Conservation (phyloP, 2,329 filamentous ascomycete genomes). For the Monilinia fructicola region DNA sequence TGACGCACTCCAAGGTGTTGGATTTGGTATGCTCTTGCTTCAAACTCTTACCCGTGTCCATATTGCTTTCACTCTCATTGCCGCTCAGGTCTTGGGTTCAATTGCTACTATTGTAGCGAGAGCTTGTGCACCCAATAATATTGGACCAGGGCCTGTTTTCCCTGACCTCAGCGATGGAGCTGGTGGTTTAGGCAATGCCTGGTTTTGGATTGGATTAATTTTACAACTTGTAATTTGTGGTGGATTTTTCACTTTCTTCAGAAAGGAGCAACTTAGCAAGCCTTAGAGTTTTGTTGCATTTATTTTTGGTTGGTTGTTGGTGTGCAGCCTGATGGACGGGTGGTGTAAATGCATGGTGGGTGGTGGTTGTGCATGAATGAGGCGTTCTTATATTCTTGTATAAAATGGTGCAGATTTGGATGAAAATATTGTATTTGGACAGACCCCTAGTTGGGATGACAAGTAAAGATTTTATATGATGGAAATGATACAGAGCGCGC, state of each 20-base stretch:
- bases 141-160: constrained; percentile 61
- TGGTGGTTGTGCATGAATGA: constrained; percentile 8
- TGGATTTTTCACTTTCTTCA: constrained; percentile 56
- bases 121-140: constrained; percentile 58
- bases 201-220: constrained; percentile 52
- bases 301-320: constrained; percentile 5
- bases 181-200: constrained; percentile 13
- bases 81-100: constrained; percentile 61
- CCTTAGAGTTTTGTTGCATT: constrained; percentile 40
- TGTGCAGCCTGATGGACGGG: not conserved
- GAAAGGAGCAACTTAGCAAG: constrained; percentile 58
- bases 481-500: constrained; percentile 18
- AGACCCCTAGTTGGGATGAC: constrained; percentile 15
- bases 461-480: constrained; percentile 16
- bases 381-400: constrained; percentile 18
- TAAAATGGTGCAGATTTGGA: constrained; percentile 18
- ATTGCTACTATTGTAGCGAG: constrained; percentile 61
- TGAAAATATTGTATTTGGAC: constrained; percentile 20
- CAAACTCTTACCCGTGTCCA: constrained; percentile 65
- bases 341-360: constrained; percentile 16
- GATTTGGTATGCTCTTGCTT: constrained; percentile 66
- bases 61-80: constrained; percentile 60
- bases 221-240: constrained; percentile 59
- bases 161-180: constrained; percentile 45
- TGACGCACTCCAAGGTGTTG: constrained; percentile 64